phyloP scores from a whole-genome alignment of 345 rosid genomes.

The Citrus glauca region DNA sequence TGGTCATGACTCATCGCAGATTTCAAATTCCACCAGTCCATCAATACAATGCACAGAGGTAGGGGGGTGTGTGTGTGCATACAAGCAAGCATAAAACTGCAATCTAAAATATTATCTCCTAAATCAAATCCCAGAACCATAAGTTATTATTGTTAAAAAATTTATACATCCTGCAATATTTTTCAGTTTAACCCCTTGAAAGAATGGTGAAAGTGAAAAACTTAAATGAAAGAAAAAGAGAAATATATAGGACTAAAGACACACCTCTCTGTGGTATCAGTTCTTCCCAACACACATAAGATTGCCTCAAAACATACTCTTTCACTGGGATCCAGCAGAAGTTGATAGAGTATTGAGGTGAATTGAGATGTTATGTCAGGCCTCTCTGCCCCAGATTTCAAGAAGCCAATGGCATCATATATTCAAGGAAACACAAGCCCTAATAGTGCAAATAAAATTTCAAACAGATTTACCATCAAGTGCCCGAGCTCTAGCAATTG shows the following conservation, averaged over 20 bases:
- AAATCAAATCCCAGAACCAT: neutral
- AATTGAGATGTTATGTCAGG: conserved; percentile 92
- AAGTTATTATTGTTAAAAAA: neutral
- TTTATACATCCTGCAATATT: neutral
- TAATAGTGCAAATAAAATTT: conserved; percentile 10
- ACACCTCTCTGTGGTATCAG: conserved; percentile 76
- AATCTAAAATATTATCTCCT: neutral
- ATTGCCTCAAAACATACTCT: conserved; percentile 98
- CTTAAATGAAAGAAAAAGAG: neutral
- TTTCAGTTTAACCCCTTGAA: neutral
- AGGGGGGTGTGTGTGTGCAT: too few relatives aligned
- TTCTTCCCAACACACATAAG: conserved; percentile 83
- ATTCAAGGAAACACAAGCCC: conserved; percentile 9
- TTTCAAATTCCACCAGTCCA: too few relatives aligned
- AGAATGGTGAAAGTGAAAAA: neutral
- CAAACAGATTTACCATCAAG: conserved; percentile 70
- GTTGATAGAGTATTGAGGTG: conserved; percentile 91
- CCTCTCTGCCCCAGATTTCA: conserved; percentile 57
- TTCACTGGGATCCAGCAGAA: conserved; percentile 96
- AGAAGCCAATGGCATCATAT: conserved; percentile 18
- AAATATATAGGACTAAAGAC: conserved; percentile 14
- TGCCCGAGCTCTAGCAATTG: conserved; percentile 84
- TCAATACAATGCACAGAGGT: too few relatives aligned
- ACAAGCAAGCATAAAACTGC: too few relatives aligned
- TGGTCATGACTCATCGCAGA: neutral